Conservation (phyloP, 192 early-diverging fungal species). For the Geosiphon pyriformis region DNA sequence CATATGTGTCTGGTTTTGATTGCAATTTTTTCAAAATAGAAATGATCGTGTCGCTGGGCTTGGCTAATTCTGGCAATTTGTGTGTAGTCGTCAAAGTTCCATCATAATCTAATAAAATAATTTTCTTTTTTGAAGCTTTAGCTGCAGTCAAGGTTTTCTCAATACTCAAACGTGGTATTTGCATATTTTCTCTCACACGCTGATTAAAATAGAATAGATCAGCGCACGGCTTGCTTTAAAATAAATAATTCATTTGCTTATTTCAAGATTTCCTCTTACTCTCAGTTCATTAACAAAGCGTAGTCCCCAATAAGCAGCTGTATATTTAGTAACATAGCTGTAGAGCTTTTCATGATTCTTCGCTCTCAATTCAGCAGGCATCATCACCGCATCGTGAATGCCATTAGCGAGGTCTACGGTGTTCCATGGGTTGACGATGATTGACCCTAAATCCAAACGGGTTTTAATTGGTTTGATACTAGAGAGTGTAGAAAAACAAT, state of each 20-base stretch:
- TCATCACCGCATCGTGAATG: conserved; percentile 86
- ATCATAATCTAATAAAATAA: conserved; percentile 95
- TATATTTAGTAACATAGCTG: conserved; percentile 94
- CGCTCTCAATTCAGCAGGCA: conserved; percentile 76
- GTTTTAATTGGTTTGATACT: conserved; percentile 1
- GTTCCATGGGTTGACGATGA: conserved; percentile 99
- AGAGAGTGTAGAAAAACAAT: not conserved
- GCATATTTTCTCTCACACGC: conserved; percentile 51
- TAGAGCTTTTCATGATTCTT: conserved; percentile 87
- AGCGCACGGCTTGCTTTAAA: no score
- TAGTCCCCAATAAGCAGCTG: conserved; percentile 94
- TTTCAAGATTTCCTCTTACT: conserved; percentile 31
- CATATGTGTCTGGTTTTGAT: conserved; percentile 75
- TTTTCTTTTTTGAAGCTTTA: conserved; percentile 59
- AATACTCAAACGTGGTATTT: conserved; percentile 52
- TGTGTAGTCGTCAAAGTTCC: conserved; percentile 86
- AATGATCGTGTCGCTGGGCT: conserved; percentile 72
- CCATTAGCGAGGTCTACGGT: conserved; percentile 90
- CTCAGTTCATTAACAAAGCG: conserved; percentile 90
- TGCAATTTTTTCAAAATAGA: conserved; percentile 64
- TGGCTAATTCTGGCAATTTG: conserved; percentile 89
- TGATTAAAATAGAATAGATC: not conserved
- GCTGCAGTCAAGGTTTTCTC: conserved; percentile 50
- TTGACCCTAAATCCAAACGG: conserved; percentile 53
- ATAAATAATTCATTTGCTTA: no score